Conservation (phyloP, 202 grass and related monocot genomes). For the Hordeum pubiflorum region DNA sequence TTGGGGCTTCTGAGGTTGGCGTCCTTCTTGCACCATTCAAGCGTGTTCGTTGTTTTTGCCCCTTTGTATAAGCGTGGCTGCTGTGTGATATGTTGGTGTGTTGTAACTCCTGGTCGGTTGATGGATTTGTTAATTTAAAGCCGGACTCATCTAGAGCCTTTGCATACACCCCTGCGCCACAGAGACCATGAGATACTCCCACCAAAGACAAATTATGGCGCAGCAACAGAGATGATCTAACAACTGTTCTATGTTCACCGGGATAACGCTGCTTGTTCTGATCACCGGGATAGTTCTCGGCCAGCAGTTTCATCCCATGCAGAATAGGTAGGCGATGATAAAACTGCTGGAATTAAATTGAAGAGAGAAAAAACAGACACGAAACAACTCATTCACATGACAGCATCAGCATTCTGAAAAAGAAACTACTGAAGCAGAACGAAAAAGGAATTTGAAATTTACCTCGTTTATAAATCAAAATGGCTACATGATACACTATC, state of each 20-base stretch:
- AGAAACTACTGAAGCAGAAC: neutral
- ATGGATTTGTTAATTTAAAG: no score
- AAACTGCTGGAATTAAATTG: neutral
- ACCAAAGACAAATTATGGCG: neutral
- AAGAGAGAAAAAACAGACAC: neutral
- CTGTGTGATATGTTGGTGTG: no score
- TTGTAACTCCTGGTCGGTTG: no score
- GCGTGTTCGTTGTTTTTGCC: no score
- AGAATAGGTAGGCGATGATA: neutral
- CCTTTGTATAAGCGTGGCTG: no score
- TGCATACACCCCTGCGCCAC: no score
- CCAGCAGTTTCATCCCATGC: neutral
- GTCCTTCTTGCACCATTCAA: no score
- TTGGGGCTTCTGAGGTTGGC: no score
- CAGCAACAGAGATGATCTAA: neutral
- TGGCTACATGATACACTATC: conserved; percentile 37
- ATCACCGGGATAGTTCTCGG: neutral
- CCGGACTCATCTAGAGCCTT: no score
- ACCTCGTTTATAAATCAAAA: conserved; percentile 14
- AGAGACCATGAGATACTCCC: no score
- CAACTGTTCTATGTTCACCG: neutral
- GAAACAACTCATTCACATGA: neutral
- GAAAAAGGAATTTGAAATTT: neutral
- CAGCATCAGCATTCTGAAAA: neutral
- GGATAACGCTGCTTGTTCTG: neutral